A percentile compares a stretch with the other conserved stretches of the same genome.
Conservation (phyloP, 768 basidiomycete species). For the Auricularia heimuer region DNA sequence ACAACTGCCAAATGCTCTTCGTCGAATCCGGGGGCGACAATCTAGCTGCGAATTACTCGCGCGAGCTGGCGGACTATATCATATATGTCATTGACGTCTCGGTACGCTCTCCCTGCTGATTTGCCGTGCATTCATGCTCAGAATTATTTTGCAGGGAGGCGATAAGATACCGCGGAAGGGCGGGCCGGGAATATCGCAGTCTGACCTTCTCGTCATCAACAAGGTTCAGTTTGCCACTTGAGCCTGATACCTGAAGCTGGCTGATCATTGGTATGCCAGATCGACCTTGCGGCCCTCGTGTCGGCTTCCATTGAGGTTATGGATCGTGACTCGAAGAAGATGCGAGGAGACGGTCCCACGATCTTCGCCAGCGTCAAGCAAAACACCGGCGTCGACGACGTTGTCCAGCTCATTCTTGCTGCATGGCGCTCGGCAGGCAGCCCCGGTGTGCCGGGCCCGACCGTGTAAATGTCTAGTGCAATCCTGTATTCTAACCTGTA, state of each 20-base stretch:
- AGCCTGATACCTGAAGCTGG: not conserved
- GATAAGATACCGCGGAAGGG: conserved; percentile 99
- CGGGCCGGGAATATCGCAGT: conserved; percentile 94
- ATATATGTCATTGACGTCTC: conserved; percentile 88
- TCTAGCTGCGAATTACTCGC: conserved; percentile 91
- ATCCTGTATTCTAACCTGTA: too few species aligned
- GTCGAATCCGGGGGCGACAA: conserved; percentile 98
- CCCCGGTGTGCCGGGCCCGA: conserved; percentile 44
- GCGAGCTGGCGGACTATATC: conserved; percentile 95
- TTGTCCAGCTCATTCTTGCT: conserved; percentile 68
- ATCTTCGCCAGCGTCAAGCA: conserved; percentile 81
- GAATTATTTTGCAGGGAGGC: conserved; percentile 51
- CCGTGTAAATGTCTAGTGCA: not conserved
- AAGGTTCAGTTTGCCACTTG: conserved; percentile 44
- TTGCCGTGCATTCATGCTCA: not conserved
- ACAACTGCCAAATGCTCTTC: conserved; percentile 79
- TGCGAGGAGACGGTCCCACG: conserved; percentile 93
- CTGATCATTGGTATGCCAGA: conserved; percentile 36
- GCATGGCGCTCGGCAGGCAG: conserved; percentile 83
- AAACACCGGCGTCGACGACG: conserved; percentile 67
- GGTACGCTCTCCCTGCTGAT: conserved; percentile 28
- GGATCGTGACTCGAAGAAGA: conserved; percentile 83
- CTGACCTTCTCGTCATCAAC: conserved; percentile 89
- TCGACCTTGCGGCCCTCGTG: conserved; percentile 86
- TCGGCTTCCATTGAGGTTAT: conserved; percentile 90